phyloP scores from a whole-genome alignment of 1,284 basidiomycete species.

The Heterobasidion parviporum region DNA sequence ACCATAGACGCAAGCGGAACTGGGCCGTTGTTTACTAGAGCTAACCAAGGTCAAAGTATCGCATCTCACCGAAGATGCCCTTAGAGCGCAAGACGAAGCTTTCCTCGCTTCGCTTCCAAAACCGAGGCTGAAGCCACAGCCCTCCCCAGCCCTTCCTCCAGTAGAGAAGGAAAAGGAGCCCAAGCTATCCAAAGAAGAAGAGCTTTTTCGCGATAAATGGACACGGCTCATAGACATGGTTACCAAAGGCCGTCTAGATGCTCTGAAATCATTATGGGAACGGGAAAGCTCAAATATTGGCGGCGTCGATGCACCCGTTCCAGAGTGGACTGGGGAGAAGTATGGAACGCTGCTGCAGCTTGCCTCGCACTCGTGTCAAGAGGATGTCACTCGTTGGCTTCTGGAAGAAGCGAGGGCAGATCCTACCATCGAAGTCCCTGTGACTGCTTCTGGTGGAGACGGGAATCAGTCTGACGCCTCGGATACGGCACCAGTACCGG shows the following conservation, averaged over 20 bases:
- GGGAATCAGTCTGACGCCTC: constrained; percentile 26
- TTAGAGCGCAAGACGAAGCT: constrained; percentile 80
- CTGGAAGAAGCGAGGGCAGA: constrained; percentile 77
- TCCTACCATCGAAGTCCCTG: constrained; percentile 64
- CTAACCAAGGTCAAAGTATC: constrained; percentile 82
- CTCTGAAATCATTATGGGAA: constrained; percentile 75
- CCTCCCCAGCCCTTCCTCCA: constrained; percentile 16
- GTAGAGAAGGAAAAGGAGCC: constrained; percentile 40
- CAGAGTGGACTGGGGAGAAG: constrained; percentile 54
- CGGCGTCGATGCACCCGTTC: constrained; percentile 52
- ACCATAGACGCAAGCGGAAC: constrained; percentile 81
- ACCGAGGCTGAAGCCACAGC: constrained; percentile 42
- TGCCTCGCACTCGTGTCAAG: constrained; percentile 70
- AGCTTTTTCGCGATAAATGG: constrained; percentile 71
- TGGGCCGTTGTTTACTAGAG: constrained; percentile 83
- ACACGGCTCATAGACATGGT: constrained; percentile 83
- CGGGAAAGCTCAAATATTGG: constrained; percentile 60
- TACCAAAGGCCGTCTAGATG: constrained; percentile 74
- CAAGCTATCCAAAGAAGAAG: constrained; percentile 74
- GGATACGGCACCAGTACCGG: constrained; percentile 18
- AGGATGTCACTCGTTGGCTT: constrained; percentile 71
- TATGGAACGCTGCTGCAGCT: constrained; percentile 71
- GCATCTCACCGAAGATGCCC: constrained; percentile 78
- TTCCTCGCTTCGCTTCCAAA: constrained; percentile 83
- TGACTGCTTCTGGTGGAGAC: constrained; percentile 13